phyloP scores from a whole-genome alignment of 2,329 filamentous ascomycete genomes.

The Hysterium pulicare region DNA sequence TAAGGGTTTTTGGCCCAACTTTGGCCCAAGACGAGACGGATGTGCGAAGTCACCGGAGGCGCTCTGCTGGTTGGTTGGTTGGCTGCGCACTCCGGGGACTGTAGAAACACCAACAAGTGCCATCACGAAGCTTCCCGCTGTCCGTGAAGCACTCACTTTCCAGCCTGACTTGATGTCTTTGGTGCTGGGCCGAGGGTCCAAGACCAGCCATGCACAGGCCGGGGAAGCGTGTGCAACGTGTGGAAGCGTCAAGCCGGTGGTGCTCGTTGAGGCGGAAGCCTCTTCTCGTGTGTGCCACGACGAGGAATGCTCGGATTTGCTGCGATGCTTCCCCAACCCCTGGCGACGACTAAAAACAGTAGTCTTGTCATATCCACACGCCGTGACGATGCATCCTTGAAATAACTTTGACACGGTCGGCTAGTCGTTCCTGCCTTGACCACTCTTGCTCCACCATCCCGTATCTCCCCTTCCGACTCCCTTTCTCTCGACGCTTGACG shows the following conservation, averaged over 20 bases:
- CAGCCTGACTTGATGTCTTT: too few species aligned
- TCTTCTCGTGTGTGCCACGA: background rate
- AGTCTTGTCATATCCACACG: background rate
- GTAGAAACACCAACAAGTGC: too few species aligned
- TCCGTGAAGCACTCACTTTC: too few species aligned
- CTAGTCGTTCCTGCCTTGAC: slow-evolving; percentile 28
- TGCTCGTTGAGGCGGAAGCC: too few species aligned
- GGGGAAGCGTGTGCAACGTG: slow-evolving; percentile 5
- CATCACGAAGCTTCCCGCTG: too few species aligned
- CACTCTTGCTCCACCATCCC: slow-evolving; percentile 22
- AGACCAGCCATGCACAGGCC: background rate
- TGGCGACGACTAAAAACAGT: background rate
- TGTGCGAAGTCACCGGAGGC: too few species aligned
- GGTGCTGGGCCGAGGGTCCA: too few species aligned
- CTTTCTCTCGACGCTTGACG: slow-evolving; percentile 18
- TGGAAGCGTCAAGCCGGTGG: slow-evolving; percentile 4
- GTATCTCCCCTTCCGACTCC: slow-evolving; percentile 11
- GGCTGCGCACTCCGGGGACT: too few species aligned
- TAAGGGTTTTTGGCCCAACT: too few species aligned
- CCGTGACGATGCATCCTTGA: slow-evolving; percentile 2
- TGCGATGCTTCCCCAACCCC: background rate
- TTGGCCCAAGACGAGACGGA: too few species aligned
- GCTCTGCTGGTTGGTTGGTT: too few species aligned
- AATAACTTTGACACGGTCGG: slow-evolving; percentile 18
- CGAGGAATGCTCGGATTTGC: background rate